Evolutionary conservation across 805 yeast genomes (phyloP).

Genomic region (Candida ortonii): DNA sequence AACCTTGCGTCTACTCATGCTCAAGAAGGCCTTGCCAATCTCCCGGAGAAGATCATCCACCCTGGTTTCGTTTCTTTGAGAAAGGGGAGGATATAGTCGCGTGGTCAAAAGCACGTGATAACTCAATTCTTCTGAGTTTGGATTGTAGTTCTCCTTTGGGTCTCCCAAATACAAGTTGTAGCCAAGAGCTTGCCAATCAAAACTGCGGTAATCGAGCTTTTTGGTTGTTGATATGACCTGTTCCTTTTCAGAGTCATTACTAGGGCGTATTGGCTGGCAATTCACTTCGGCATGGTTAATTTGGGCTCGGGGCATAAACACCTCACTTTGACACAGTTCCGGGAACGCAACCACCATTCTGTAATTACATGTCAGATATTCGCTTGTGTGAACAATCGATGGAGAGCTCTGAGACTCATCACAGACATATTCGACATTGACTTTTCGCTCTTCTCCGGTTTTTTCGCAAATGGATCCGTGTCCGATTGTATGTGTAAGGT

Average conservation of each 20-base stretch:
- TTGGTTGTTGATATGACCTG: constrained; percentile 2
- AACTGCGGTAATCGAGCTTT: too few relatives aligned
- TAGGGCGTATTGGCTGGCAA: constrained; percentile 17
- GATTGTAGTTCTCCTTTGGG: neutral
- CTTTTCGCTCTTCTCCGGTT: constrained; percentile 29
- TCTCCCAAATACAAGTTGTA: constrained; percentile 16
- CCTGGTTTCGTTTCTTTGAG: too few relatives aligned
- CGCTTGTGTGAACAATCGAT: constrained; percentile 23
- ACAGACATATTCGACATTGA: constrained; percentile 30
- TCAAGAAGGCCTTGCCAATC: too few relatives aligned
- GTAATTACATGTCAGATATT: constrained; percentile 34
- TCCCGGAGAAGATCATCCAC: too few relatives aligned
- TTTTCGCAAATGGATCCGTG: constrained; percentile 35
- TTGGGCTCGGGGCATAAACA: constrained; percentile 17
- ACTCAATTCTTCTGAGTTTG: constrained; percentile 1
- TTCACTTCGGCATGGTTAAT: constrained; percentile 16
- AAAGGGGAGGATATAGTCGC: too few relatives aligned
- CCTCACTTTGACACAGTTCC: constrained; percentile 23
- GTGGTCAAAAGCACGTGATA: too few relatives aligned
- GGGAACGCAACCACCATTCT: constrained; percentile 22
- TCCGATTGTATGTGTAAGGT: constrained; percentile 27
- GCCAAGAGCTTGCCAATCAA: too few relatives aligned
- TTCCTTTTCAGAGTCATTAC: too few relatives aligned
- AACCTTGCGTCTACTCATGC: too few relatives aligned
- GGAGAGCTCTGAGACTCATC: constrained; percentile 18